Evolutionary conservation across 352 stramenopile species (phyloP).

Genomic region (Globisporangium spinosum): DNA sequence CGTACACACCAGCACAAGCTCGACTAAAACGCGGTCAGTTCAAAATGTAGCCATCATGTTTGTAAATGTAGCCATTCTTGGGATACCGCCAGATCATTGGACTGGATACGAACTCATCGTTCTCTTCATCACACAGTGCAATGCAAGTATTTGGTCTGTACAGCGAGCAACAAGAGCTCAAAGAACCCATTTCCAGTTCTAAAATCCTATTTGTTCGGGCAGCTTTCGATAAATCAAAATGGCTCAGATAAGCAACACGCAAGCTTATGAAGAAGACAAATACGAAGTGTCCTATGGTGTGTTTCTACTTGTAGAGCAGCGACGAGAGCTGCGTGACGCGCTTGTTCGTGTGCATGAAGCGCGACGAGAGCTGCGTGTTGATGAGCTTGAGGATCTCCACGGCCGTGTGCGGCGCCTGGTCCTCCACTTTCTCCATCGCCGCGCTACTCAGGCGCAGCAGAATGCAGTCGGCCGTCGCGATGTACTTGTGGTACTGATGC

Average conservation of each 20-base stretch:
- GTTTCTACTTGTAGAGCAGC: constrained; percentile 61
- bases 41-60: too few relatives aligned
- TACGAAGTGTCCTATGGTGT: neutral
- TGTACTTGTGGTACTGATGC: constrained; percentile 52
- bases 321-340: constrained; percentile 75
- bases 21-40: too few relatives aligned
- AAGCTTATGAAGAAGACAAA: neutral
- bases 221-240: neutral
- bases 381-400: constrained; percentile 74
- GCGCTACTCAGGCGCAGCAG: constrained; percentile 52
- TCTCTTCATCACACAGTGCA: too few relatives aligned
- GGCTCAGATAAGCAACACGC: neutral
- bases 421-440: constrained; percentile 57
- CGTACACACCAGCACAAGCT: too few relatives aligned
- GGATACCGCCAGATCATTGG: too few relatives aligned
- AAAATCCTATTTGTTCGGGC: neutral
- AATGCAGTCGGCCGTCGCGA: constrained; percentile 62
- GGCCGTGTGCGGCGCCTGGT: constrained; percentile 54
- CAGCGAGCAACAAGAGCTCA: too few relatives aligned
- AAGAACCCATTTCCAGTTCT: too few relatives aligned
- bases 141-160: too few relatives aligned
- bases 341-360: constrained; percentile 71
- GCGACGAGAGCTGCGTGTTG: constrained; percentile 51
- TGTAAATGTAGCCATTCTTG: too few relatives aligned
- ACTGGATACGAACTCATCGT: too few relatives aligned